Evolutionary conservation across 768 basidiomycete species (phyloP), one percentile per base, ranked within the genome.

Genomic region (Tubosaeta sp.): DNA sequence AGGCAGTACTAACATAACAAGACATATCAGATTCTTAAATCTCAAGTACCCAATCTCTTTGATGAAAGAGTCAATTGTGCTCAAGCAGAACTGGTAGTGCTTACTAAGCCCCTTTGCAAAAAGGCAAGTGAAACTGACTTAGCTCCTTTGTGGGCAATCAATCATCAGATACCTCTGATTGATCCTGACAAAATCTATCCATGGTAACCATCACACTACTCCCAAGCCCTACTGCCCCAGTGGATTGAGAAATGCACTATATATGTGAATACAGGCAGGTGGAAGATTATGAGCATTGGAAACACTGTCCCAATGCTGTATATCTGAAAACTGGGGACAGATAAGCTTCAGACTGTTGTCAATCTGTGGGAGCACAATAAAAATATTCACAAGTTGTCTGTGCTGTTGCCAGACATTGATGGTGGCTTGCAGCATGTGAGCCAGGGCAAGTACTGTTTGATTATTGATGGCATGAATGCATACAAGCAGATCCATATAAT

Each of bases 401-500:
- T 52, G 0, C 65, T 59, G 0, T 25, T 66, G 0, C 60, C 57
- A 0, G 58, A 65, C 11, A 61, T 64, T 0, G 60, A 66, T 9
- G 26, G 39, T 0, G 62, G 66, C 1, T 25, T 66, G 0, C 8
- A 14, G 0, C 50, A 29, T 0, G 54, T n/a, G n/a, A 26, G 37
- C 1, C 41, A 35, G 6, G 57, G 38, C 0, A 35, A 14, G 0
- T 60, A 51, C 2, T 0, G 25, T 0, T 51, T 50, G 0, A 46
- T 54, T 0, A 51, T 66, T 1, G 60, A 66, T 43, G 50, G 62
- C 0, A 50, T 54, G 14, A 44, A 61, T 7, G 61, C 59, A 0
- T 67, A 59, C 19, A 58, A 67, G 34, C 58, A 67, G 11, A 59
- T 67, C 0, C n/a, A 43, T 0, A 50, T 67, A n/a, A n/a, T n/a